phyloP scores from a whole-genome alignment of 805 yeast genomes.

The Saccharomycopsis sp. region DNA sequence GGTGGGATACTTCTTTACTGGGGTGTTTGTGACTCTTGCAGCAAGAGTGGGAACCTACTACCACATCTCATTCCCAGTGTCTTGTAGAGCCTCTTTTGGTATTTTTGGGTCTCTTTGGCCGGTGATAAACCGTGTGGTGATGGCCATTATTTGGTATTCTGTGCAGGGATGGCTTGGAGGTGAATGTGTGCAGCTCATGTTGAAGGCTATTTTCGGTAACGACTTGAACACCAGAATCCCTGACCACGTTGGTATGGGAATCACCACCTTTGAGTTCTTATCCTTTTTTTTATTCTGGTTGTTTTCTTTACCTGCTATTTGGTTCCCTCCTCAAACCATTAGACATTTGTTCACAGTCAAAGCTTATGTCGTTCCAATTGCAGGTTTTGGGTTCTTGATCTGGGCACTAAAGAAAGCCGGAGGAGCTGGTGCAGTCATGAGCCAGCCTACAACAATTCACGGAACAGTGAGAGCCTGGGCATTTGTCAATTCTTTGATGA shows the following conservation, averaged over 20 bases:
- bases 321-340: conserved; percentile 74
- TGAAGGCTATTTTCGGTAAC: conserved; percentile 67
- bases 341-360: conserved; percentile 81
- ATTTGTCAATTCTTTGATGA: conserved; percentile 71
- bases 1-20: conserved; percentile 72
- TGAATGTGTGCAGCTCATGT: conserved; percentile 71
- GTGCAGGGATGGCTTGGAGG: conserved; percentile 85
- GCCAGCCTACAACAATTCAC: conserved; percentile 42
- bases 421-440: conserved; percentile 71
- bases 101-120: conserved; percentile 87
- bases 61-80: conserved; percentile 81
- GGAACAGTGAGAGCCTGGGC: conserved; percentile 77
- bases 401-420: conserved; percentile 80
- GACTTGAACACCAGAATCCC: conserved; percentile 56
- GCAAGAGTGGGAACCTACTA: conserved; percentile 77
- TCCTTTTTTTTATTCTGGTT: conserved; percentile 80
- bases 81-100: conserved; percentile 78
- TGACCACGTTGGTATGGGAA: conserved; percentile 53
- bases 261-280: conserved; percentile 67
- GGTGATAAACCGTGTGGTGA: conserved; percentile 76
- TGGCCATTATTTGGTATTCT: conserved; percentile 84
- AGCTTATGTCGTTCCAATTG: conserved; percentile 71
- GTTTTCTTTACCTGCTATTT: conserved; percentile 69
- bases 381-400: conserved; percentile 73
- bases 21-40: conserved; percentile 58